These are phyloP conservation scores for Penicillium occitanis DNA, from an alignment of 2,329 filamentous ascomycete species.

Conservation along the genomic window DNA sequence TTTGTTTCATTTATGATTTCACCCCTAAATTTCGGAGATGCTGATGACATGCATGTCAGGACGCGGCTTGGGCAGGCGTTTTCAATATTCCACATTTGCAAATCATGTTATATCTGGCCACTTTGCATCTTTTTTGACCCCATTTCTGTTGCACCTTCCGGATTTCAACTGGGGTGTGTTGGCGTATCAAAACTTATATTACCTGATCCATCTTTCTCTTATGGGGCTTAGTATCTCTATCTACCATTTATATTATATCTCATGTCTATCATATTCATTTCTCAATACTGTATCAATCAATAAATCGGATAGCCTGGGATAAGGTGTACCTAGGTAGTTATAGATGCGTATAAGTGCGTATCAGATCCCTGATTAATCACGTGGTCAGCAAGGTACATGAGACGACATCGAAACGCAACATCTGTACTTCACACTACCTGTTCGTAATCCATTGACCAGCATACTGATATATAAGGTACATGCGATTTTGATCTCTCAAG, in stretches of 20 bases:
- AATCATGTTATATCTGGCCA: background rate
- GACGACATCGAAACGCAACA: constrained; percentile 1
- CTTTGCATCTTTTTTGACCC: constrained; percentile 1
- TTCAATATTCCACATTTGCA: constrained; percentile 8
- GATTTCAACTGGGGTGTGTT: constrained; percentile 9
- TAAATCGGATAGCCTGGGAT: background rate
- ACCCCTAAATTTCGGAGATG: constrained; percentile 10
- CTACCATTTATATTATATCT: background rate
- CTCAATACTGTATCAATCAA: background rate
- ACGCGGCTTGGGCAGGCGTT: constrained; percentile 19
- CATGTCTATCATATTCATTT: background rate
- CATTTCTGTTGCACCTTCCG: background rate
- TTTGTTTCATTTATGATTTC: background rate
- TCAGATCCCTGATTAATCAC: background rate
- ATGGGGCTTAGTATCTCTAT: background rate
- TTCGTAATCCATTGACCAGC: background rate
- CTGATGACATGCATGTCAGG: constrained; percentile 17
- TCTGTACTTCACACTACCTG: background rate
- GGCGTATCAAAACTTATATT: constrained; percentile 18
- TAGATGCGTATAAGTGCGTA: background rate
- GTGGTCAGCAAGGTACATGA: constrained; percentile 4
- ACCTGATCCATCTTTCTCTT: too few relatives aligned
- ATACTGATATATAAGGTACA: background rate
- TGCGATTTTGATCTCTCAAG: background rate
- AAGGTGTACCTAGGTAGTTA: background rate